A percentile compares a stretch with the other conserved stretches of the same genome.
Conservation (phyloP, 352 stramenopile species). For the Globisporangium recalcitrans region DNA sequence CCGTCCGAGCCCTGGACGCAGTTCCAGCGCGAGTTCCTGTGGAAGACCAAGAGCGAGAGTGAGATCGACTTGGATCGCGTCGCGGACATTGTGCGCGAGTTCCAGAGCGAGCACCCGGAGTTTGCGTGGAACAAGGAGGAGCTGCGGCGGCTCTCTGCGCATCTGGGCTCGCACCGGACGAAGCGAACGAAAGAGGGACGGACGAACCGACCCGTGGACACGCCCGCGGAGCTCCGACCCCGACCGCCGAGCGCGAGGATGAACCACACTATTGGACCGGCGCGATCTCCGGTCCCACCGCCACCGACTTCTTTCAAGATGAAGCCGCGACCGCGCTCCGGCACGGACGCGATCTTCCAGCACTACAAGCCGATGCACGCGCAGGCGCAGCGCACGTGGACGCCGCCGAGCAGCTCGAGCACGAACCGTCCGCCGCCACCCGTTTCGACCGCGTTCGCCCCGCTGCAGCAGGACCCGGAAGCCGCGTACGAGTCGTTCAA, state of each 20-base stretch:
- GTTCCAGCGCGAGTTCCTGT: background rate
- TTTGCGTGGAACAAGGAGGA: slow-evolving; percentile 39
- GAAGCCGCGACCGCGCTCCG: slow-evolving; percentile 4
- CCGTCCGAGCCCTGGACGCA: slow-evolving; percentile 3
- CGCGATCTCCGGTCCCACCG: background rate
- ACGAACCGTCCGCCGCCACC: background rate
- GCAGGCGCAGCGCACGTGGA: slow-evolving; percentile 7
- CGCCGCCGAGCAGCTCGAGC: background rate
- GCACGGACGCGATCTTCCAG: slow-evolving; percentile 11
- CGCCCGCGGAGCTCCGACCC: slow-evolving; percentile 6
- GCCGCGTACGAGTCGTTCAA: slow-evolving; percentile 14
- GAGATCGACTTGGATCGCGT: slow-evolving; percentile 24
- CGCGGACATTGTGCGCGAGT: slow-evolving; percentile 24
- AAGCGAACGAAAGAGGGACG: slow-evolving; percentile 19
- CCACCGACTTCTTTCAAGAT: background rate
- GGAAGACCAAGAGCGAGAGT: slow-evolving; percentile 7
- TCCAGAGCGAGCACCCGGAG: slow-evolving; percentile 16
- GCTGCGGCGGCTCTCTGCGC: slow-evolving; percentile 23
- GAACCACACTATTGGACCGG: background rate
- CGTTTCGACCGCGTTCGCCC: slow-evolving; percentile 5
- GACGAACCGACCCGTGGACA: slow-evolving; percentile 13
- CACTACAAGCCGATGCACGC: slow-evolving; percentile 2
- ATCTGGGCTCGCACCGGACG: slow-evolving; percentile 19
- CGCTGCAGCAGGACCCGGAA: slow-evolving; percentile 10
- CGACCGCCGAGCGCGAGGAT: background rate